Evolutionary conservation across 2,329 filamentous ascomycete species (phyloP), one percentile per base, ranked within the genome.

Genomic region (Botrytis pseudocinerea): DNA sequence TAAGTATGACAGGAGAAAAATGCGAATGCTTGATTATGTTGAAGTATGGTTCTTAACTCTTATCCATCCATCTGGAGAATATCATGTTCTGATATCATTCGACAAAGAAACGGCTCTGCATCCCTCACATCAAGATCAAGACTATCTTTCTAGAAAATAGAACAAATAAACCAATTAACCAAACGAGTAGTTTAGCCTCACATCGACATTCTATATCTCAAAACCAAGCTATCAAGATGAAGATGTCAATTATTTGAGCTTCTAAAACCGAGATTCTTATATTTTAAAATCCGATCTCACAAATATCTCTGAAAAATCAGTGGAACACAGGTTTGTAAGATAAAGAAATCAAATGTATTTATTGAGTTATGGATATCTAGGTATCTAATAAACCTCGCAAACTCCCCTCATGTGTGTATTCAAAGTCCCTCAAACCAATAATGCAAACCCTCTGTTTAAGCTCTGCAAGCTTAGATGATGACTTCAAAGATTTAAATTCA

Each of bases 211-310:
- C 25, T 54, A 28, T 2, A 28, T 28, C 5, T 28, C 51, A 54
- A 8, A 28, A 54, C 8, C 14, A 57, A 57, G n/a, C n/a, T 18
- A 57, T 28, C 16, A 4, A 57, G 14, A 57, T 28, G n/a, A 57
- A 57, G 14, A 57, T 18, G 9, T 32, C 51, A 18, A 18, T 32
- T n/a, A 32, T 18, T 7, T 18, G 51, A 18, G 4, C 51, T 32
- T 14, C 51, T 0, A 32, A 18, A 7, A 18, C 2, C 51, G 12
- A 14, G 9, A 14, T 8, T 2, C 0, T 28, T 32, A 32, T 14
- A 28, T 18, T 18, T 9, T 18, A 5, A 57, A 28, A 1, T 18
- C n/a, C 6, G 1, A 0, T 2, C 9, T 22, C 25, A 28, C 1
- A n/a, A 32, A 28, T 9, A 32, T 6, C 16, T 2, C 5, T 1